Percentiles rank a stretch among this genome's conserved stretches.
These are phyloP conservation scores for Maudiozyma bulderi DNA, from an alignment of 805 yeast species.

Conservation along the genomic window DNA sequence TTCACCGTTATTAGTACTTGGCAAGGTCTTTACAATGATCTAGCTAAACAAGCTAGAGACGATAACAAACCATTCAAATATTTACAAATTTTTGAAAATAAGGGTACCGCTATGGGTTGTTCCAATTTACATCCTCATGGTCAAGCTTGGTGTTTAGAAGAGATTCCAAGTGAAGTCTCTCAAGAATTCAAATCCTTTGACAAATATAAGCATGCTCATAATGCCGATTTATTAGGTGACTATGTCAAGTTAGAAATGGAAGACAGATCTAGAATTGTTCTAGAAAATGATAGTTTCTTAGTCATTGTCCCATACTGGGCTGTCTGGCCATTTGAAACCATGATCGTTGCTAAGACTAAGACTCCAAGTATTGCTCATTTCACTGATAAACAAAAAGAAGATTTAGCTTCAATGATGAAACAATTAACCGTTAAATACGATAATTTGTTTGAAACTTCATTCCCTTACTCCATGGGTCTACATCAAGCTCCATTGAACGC, in stretches of 20 bases:
- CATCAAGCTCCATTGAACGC: constrained; percentile 61
- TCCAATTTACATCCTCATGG: constrained; percentile 79
- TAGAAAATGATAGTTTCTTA: constrained; percentile 51
- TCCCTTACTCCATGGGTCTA: constrained; percentile 76
- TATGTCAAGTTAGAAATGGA: constrained; percentile 48
- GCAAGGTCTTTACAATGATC: constrained; percentile 41
- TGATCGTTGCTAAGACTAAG: constrained; percentile 49
- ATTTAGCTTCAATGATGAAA: constrained; percentile 47
- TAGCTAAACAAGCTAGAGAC: constrained; percentile 31
- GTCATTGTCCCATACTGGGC: constrained; percentile 79
- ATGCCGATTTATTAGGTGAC: constrained; percentile 49
- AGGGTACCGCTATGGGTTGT: constrained; percentile 75
- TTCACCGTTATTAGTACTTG: constrained; percentile 48
- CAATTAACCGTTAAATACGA: constrained; percentile 55
- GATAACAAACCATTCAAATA: constrained; percentile 42
- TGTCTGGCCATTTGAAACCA: constrained; percentile 70
- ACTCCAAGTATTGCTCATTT: constrained; percentile 42
- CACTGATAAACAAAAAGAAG: constrained; percentile 37
- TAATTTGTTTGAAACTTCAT: constrained; percentile 56
- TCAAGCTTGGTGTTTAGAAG: constrained; percentile 66
- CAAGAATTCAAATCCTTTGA: constrained; percentile 45
- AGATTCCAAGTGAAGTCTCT: constrained; percentile 57
- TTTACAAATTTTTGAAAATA: constrained; percentile 67
- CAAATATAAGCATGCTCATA: constrained; percentile 36
- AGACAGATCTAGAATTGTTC: constrained; percentile 43